Percentiles rank a stretch among this genome's conserved stretches.
These are phyloP conservation scores for Amborella trichopoda DNA, from an alignment of 164 flowering plant genomes.

Conservation along the genomic window DNA sequence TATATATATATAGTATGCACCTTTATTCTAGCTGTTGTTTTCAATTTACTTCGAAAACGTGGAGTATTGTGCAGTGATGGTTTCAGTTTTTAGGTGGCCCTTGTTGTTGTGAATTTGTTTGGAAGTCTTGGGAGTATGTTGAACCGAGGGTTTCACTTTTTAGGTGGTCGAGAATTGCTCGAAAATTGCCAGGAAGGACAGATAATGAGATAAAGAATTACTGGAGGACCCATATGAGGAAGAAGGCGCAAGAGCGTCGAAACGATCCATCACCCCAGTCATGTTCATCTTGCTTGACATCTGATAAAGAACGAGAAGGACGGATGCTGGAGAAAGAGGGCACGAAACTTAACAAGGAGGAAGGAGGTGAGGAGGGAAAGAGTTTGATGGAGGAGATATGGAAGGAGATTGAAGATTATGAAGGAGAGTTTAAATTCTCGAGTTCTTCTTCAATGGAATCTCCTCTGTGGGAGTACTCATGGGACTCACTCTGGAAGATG, in stretches of 20 bases:
- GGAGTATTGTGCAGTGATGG: not conserved
- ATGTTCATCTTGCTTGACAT: constrained; percentile 24
- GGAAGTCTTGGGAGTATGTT: not conserved
- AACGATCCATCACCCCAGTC: constrained; percentile 22
- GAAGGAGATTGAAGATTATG: constrained; percentile 53
- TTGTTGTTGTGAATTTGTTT: not conserved
- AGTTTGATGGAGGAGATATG: constrained; percentile 92
- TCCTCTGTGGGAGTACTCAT: constrained; percentile 52
- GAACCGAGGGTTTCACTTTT: constrained; percentile 6
- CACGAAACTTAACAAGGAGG: constrained; percentile 1
- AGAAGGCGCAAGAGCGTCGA: constrained; percentile 76
- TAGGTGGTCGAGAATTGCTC: constrained; percentile 96
- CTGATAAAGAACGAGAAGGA: constrained; percentile 1
- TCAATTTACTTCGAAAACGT: not conserved
- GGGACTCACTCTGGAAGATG: constrained; percentile 52
- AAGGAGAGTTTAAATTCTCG: constrained; percentile 19
- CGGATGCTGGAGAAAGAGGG: constrained; percentile 17
- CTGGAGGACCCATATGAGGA: constrained; percentile 94
- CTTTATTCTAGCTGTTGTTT: not conserved
- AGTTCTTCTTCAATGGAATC: constrained; percentile 37
- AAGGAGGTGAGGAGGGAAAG: constrained; percentile 1
- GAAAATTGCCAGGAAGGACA: constrained; percentile 82
- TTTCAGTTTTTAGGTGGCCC: not conserved
- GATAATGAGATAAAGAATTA: constrained; percentile 98
- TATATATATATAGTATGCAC: not conserved